These are phyloP conservation scores for Blastocystis sp. DNA, from an alignment of 352 stramenopile genomes.

Conservation along the genomic window DNA sequence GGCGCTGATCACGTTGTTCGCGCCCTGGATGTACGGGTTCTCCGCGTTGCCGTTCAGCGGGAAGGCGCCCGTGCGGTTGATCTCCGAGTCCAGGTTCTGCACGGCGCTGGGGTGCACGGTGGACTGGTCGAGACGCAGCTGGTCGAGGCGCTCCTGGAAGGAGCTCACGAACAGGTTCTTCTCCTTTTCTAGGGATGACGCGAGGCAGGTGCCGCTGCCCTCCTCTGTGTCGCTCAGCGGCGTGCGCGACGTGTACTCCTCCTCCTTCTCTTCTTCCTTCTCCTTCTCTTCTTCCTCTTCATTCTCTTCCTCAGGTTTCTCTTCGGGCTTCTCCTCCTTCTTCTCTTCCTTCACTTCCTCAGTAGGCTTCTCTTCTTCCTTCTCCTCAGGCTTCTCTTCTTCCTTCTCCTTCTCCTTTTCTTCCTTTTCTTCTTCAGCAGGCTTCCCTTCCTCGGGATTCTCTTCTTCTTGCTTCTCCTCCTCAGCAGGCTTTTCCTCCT, in stretches of 20 bases:
- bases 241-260: neutral
- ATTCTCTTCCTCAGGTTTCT: neutral
- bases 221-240: too few relatives aligned
- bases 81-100: too few relatives aligned
- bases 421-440: neutral
- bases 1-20: conserved; percentile 13
- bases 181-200: too few relatives aligned
- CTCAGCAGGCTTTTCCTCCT: neutral
- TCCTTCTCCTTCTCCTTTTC: neutral
- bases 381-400: neutral
- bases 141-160: too few relatives aligned
- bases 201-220: too few relatives aligned
- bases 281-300: neutral
- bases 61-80: neutral
- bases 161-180: too few relatives aligned
- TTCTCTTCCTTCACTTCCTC: too few relatives aligned
- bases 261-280: neutral
- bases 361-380: too few relatives aligned
- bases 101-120: too few relatives aligned
- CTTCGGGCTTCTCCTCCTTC: too few relatives aligned
- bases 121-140: too few relatives aligned
- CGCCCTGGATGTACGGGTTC: conserved; percentile 45
- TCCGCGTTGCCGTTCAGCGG: conserved; percentile 35
- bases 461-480: neutral
- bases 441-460: neutral